Conservation (phyloP, 495 filamentous ascomycete species). For the Rusavskia elegans region DNA sequence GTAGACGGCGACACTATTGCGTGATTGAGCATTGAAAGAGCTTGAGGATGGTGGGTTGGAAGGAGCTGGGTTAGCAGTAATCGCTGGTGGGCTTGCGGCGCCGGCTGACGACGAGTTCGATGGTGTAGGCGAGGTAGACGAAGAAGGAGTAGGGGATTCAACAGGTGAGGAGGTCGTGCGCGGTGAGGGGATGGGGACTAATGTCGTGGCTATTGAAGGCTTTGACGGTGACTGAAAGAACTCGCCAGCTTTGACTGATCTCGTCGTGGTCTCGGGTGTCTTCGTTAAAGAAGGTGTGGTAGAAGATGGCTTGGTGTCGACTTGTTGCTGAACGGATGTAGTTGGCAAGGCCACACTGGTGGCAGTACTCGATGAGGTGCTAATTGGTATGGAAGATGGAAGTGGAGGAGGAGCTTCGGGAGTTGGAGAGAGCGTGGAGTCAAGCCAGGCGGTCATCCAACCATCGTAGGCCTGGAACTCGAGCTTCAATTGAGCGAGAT, state of each 20-base stretch:
- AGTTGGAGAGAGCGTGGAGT: background rate
- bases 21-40: conserved; percentile 3
- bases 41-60: background rate
- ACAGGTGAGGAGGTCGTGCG: background rate
- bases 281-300: background rate
- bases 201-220: background rate
- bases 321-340: background rate
- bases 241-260: background rate
- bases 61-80: background rate
- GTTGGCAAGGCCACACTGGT: background rate
- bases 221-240: background rate
- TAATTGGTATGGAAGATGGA: background rate
- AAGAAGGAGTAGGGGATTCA: background rate
- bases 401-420: background rate
- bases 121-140: background rate
- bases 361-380: background rate
- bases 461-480: conserved; percentile 10
- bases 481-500: conserved; percentile 6
- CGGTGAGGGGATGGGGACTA: background rate
- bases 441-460: conserved; percentile 8
- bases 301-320: background rate
- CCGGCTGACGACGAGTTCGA: background rate
- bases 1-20: conserved; percentile 13
- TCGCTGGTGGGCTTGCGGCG: background rate
- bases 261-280: background rate